Percentiles rank a stretch among this genome's conserved stretches.
Evolutionary conservation across 2,329 filamentous ascomycete species (phyloP).

Genomic region (Fusarium verrucosum): DNA sequence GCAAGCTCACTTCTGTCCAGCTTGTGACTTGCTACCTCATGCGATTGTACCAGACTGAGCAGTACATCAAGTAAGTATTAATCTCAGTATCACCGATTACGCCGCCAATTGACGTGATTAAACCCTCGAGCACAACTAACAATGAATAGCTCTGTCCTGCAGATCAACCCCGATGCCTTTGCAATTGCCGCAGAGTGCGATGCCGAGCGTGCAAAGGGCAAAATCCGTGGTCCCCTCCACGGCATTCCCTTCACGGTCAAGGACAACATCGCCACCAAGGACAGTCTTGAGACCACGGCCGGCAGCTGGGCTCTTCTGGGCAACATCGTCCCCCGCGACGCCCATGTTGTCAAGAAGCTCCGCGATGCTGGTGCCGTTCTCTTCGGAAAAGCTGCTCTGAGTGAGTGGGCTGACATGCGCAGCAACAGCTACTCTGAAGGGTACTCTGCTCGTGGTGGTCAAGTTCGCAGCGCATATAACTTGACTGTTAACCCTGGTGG

Average conservation of each 20-base stretch:
- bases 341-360: conserved; percentile 68
- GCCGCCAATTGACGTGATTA: background rate
- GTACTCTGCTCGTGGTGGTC: conserved; percentile 71
- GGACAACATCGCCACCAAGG: conserved; percentile 73
- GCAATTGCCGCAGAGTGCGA: conserved; percentile 70
- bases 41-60: conserved; percentile 68
- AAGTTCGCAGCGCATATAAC: conserved; percentile 73
- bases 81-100: background rate
- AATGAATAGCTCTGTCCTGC: conserved; percentile 61
- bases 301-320: conserved; percentile 74
- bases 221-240: conserved; percentile 72
- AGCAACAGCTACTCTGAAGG: conserved; percentile 74
- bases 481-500: conserved; percentile 74
- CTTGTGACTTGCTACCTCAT: conserved; percentile 70
- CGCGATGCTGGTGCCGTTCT: conserved; percentile 73
- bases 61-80: conserved; percentile 67
- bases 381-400: conserved; percentile 75
- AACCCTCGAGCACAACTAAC: background rate
- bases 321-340: conserved; percentile 72
- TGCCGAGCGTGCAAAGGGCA: conserved; percentile 64
- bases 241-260: conserved; percentile 81
- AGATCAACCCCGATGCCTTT: conserved; percentile 74
- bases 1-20: conserved; percentile 65
- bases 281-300: conserved; percentile 81
- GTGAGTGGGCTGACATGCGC: conserved; percentile 80